A percentile compares a stretch with the other conserved stretches of the same genome.
phyloP scores from a whole-genome alignment of 306 rosid genomes.

The peach (Prunus persica) region DNA sequence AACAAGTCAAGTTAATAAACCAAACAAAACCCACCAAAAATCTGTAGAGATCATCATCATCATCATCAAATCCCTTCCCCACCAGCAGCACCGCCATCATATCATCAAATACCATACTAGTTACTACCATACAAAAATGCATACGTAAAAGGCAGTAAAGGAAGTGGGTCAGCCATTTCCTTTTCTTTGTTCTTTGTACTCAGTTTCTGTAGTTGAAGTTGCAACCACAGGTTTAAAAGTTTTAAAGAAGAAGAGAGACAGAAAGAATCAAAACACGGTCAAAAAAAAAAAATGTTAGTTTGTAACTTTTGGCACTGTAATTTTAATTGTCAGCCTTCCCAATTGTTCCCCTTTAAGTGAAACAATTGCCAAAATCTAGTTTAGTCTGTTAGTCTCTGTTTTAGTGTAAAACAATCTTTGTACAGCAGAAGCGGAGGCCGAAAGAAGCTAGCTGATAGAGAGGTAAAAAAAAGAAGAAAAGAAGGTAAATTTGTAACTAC shows the following conservation, averaged over 20 bases:
- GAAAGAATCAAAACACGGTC: conserved; percentile 32
- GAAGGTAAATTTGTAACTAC: conserved; percentile 22
- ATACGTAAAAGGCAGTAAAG: conserved; percentile 61
- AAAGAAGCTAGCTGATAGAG: conserved; percentile 14
- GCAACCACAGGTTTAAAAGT: conserved; percentile 68
- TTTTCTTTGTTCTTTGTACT: conserved; percentile 45
- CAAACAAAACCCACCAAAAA: conserved; percentile 31
- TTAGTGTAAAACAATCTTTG: conserved; percentile 45
- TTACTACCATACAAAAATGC: conserved; percentile 84
- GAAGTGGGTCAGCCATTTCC: conserved; percentile 62
- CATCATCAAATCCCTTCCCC: conserved; percentile 15
- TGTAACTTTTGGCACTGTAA: conserved; percentile 47
- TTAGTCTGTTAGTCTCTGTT: conserved; percentile 33
- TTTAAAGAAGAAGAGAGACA: conserved; percentile 16
- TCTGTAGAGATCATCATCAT: conserved; percentile 46
- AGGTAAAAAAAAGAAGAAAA: background rate
- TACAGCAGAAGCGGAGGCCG: conserved; percentile 51
- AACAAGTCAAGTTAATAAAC: conserved; percentile 27
- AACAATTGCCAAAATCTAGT: conserved; percentile 31
- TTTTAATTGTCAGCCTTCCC: conserved; percentile 15
- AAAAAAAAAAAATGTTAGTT: conserved; percentile 33
- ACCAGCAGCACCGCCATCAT: conserved; percentile 22
- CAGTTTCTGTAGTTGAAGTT: conserved; percentile 53
- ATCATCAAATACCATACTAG: conserved; percentile 47
- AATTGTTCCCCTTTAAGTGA: conserved; percentile 20